phyloP scores from a whole-genome alignment of 179 eudicot species.

The Camellia oleifera region DNA sequence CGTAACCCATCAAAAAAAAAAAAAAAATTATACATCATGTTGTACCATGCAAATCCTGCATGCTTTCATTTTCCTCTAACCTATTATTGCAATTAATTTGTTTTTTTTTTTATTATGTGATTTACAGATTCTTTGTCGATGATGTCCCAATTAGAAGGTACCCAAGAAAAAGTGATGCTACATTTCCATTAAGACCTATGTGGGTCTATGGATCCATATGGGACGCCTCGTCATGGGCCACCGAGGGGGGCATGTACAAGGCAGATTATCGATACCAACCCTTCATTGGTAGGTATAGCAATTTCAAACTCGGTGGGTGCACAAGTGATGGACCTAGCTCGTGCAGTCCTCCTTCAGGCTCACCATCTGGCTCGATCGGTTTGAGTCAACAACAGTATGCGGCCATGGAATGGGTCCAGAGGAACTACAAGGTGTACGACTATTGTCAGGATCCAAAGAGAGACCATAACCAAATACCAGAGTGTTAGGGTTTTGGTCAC shows the following conservation, averaged over 20 bases:
- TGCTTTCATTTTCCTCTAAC: no score
- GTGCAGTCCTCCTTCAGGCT: constrained; percentile 51
- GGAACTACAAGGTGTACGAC: constrained; percentile 56
- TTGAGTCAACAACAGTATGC: constrained; percentile 54
- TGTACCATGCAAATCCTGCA: no score
- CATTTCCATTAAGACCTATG: constrained; percentile 80
- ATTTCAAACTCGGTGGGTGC: constrained; percentile 66
- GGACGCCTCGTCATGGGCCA: constrained; percentile 99
- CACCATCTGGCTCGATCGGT: constrained; percentile 46
- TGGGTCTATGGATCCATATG: constrained; percentile 89
- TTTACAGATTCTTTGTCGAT: constrained; percentile 79
- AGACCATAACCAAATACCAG: constrained; percentile 73
- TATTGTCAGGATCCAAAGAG: constrained; percentile 65
- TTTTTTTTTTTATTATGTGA: constrained; percentile 8
- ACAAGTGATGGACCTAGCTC: constrained; percentile 30
- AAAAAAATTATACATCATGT: no score
- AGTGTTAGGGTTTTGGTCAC: constrained; percentile 39
- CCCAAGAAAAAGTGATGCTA: constrained; percentile 62
- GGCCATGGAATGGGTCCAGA: constrained; percentile 72
- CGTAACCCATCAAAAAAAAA: no score
- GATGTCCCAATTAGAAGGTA: constrained; percentile 89
- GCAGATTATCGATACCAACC: constrained; percentile 87
- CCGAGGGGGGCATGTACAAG: constrained; percentile 85
- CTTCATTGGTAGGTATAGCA: constrained; percentile 58
- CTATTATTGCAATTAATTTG: not conserved